phyloP scores from a whole-genome alignment of 257 asterid species.

The Solanum okadae region DNA sequence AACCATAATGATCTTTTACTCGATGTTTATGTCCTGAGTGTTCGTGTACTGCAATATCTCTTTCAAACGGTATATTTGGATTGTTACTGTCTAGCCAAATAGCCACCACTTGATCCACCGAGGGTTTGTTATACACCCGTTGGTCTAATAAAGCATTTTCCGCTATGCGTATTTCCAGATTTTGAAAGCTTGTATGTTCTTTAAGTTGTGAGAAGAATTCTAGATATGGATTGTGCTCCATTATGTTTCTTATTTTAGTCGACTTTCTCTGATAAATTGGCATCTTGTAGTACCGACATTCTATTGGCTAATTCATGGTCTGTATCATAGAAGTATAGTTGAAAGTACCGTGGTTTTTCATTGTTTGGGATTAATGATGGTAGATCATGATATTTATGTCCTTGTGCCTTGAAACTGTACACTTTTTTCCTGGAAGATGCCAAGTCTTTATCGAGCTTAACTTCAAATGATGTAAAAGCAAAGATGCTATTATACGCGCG shows the following conservation, averaged over 20 bases:
- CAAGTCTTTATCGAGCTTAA: not conserved
- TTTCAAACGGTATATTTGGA: too few species aligned
- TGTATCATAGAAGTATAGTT: not conserved
- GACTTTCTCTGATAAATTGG: not conserved
- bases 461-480: not conserved
- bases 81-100: too few species aligned
- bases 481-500: not conserved
- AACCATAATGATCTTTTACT: not conserved
- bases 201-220: not conserved
- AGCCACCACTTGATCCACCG: too few species aligned
- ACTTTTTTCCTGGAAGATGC: not conserved
- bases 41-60: too few species aligned
- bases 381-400: not conserved
- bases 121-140: too few species aligned
- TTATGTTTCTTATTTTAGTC: not conserved
- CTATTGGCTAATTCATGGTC: not conserved
- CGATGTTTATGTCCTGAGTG: too few species aligned
- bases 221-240: not conserved
- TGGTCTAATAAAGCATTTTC: too few species aligned
- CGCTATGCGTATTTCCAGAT: too few species aligned
- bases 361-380: not conserved
- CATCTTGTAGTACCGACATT: not conserved
- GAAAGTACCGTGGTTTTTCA: not conserved
- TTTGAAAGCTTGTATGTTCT: too few species aligned
- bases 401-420: not conserved